Evolutionary conservation across 768 basidiomycete genomes (phyloP).

Genomic region (Dioszegia hungarica): DNA sequence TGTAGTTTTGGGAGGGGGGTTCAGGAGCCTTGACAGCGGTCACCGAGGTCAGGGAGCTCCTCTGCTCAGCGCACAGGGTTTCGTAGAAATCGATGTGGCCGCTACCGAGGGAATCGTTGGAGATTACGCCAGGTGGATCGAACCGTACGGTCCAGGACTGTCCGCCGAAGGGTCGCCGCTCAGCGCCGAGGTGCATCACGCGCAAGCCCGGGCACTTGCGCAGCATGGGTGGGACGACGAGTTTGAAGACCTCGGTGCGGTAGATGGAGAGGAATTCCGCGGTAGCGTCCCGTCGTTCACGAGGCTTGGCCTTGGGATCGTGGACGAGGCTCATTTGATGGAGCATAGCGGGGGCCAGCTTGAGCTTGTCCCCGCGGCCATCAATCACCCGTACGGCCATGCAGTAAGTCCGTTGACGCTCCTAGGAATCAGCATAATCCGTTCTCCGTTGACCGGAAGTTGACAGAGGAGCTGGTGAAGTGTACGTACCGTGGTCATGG

Average conservation of each 20-base stretch:
- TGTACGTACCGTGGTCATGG: background rate
- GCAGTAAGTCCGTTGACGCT: background rate
- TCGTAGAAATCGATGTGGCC: too few relatives aligned
- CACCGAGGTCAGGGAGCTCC: too few relatives aligned
- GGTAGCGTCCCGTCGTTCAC: background rate
- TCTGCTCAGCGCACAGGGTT: too few relatives aligned
- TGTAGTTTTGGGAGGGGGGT: too few relatives aligned
- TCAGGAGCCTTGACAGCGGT: too few relatives aligned
- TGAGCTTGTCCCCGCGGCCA: background rate
- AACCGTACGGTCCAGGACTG: background rate
- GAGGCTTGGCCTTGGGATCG: background rate
- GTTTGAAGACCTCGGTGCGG: background rate
- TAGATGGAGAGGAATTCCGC: background rate
- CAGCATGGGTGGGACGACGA: background rate
- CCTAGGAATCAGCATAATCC: background rate
- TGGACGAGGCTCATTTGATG: background rate
- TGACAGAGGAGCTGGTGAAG: too few relatives aligned
- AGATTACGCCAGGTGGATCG: background rate
- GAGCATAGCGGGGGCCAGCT: background rate
- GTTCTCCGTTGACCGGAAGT: too few relatives aligned
- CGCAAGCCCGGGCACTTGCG: background rate
- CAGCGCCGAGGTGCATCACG: background rate
- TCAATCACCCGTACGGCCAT: background rate
- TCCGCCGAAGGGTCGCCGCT: too few relatives aligned
- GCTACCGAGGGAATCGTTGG: too few relatives aligned